Evolutionary conservation across 768 basidiomycete genomes (phyloP), one percentile per base, ranked within the genome.

Genomic region (Scleroderma citrinum): DNA sequence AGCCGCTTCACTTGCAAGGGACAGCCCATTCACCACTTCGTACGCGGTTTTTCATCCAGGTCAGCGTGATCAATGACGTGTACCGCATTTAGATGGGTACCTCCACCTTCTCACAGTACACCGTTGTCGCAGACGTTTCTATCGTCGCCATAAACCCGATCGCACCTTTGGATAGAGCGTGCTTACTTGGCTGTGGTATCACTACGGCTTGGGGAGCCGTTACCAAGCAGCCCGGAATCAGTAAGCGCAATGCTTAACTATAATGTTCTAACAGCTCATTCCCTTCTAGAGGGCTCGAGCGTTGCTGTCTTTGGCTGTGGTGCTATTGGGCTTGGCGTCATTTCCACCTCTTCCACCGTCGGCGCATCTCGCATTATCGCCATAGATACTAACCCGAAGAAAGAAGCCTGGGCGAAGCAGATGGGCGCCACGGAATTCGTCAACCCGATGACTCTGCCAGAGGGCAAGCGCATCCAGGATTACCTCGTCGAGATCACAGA

Each of bases 21-120:
- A 29, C 71, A 95, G 69, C 75, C 83, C 40, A 77, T 99, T 58
- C 76, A 83, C 63, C 95, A 98, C 68, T 99, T 99, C 60, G 92
- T 95, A 55, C 56, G 89, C 72, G 7, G 38, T 45, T 21, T 36
- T 20, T 17, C 23, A n/a, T 5, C 20, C 38, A 23, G 4, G 11
- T 47, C 19, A n/a, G 21, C 12, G n/a, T 31, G 5, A 36, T 41
- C 36, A 37, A 38, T 19, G 41, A 36, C 1, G 2, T 6, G 10
- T 29, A n/a, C 38, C 34, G 7, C 14, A 38, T 26, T 31, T 49
- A 96, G 93, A 99, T 98, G 96, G 96, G 96, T 37, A 92, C 87
- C 23, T 98, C 95, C 29, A 95, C 96, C 2, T 99, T 99, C 75
- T 96, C 95, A n/a, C 94, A 98, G 66, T 99, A 98, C 75, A 96